Percentiles rank a stretch among this genome's conserved stretches.
Conservation (phyloP, 2,329 filamentous ascomycete genomes). For the Aspergillus calidoustus region DNA sequence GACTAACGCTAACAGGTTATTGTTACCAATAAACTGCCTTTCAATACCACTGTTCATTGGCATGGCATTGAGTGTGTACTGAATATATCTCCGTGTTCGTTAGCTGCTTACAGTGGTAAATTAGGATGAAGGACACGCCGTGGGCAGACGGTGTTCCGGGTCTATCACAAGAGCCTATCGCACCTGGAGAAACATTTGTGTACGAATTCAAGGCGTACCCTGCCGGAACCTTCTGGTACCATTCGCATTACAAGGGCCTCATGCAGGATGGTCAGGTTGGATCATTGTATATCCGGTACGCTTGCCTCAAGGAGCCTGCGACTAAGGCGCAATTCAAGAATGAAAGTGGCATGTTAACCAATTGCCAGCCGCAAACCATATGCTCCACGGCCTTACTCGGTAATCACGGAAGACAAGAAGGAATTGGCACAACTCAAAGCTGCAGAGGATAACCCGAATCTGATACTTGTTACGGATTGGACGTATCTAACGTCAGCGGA, state of each 20-base stretch:
- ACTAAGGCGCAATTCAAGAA: too few species aligned
- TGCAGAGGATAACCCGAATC: constrained; percentile 54
- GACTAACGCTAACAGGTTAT: constrained; percentile 25
- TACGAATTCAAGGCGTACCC: constrained; percentile 60
- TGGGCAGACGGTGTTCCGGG: constrained; percentile 66
- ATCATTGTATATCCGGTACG: constrained; percentile 42
- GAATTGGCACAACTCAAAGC: constrained; percentile 51
- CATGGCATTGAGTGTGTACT: constrained; percentile 44
- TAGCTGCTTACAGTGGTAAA: background rate
- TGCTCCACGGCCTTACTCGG: constrained; percentile 53
- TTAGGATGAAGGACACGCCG: constrained; percentile 54
- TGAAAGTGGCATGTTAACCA: background rate
- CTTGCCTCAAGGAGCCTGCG: background rate
- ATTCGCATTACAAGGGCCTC: constrained; percentile 60
- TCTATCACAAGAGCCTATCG: constrained; percentile 58
- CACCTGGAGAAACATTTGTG: constrained; percentile 53
- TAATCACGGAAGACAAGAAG: constrained; percentile 50
- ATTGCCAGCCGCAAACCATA: constrained; percentile 34
- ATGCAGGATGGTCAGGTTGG: constrained; percentile 65
- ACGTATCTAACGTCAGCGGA: constrained; percentile 58
- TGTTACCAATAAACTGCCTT: constrained; percentile 38
- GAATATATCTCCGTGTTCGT: background rate
- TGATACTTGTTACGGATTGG: constrained; percentile 62
- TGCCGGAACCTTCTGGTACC: constrained; percentile 61
- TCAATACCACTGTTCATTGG: constrained; percentile 39